These are phyloP conservation scores for Astragalus glycyphyllos DNA, from an alignment of 306 rosid species.

Conservation along the genomic window DNA sequence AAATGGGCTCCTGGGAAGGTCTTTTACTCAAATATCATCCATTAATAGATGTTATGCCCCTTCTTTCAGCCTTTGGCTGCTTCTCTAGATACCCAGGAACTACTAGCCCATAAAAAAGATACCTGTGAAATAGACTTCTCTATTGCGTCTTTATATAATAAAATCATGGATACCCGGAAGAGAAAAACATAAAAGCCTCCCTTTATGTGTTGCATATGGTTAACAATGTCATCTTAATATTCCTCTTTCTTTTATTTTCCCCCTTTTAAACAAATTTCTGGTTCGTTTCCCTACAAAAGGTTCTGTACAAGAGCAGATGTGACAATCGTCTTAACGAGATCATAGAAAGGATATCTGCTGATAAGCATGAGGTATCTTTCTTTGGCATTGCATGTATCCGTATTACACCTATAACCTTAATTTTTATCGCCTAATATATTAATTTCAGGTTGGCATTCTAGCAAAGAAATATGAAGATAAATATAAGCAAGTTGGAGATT, in stretches of 20 bases:
- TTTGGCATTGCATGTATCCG: conserved; percentile 46
- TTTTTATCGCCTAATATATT: conserved; percentile 37
- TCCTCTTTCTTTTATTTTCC: conserved; percentile 16
- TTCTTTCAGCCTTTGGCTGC: conserved; percentile 37
- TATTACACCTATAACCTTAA: conserved; percentile 25
- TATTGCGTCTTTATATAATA: conserved; percentile 18
- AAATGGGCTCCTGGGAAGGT: conserved; percentile 31
- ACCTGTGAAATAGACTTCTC: conserved; percentile 10
- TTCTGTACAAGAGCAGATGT: conserved; percentile 97
- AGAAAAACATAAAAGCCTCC: conserved; percentile 26
- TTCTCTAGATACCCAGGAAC: conserved; percentile 30
- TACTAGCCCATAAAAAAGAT: neutral
- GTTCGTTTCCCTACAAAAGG: conserved; percentile 54
- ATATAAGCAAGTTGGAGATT: conserved; percentile 84
- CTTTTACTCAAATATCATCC: conserved; percentile 3
- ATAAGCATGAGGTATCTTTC: conserved; percentile 79
- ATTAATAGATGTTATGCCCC: conserved; percentile 12
- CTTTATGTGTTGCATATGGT: conserved; percentile 24
- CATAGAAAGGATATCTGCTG: conserved; percentile 76
- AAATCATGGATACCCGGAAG: conserved; percentile 24
- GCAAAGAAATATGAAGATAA: conserved; percentile 93
- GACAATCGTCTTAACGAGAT: conserved; percentile 94
- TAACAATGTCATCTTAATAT: conserved; percentile 20
- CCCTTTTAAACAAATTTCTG: conserved; percentile 30
- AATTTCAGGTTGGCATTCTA: conserved; percentile 74